Evolutionary conservation across 768 basidiomycete genomes (phyloP).

Genomic region (Russula sp.): DNA sequence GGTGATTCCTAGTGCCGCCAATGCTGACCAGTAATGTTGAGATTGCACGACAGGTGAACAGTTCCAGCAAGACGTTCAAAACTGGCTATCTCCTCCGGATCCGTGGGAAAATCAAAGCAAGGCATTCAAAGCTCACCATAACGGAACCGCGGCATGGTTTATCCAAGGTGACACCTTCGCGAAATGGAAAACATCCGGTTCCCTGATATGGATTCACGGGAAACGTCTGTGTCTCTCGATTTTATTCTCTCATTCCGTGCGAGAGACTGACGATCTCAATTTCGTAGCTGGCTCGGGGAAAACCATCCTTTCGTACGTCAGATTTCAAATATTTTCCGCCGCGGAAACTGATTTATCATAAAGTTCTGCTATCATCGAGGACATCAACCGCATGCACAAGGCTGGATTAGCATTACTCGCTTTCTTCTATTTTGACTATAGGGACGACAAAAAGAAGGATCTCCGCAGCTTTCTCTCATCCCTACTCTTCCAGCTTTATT

Average conservation of each 20-base stretch:
- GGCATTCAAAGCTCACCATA: not conserved
- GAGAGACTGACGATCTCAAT: not conserved
- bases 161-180: not conserved
- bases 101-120: not conserved
- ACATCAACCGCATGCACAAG: not conserved
- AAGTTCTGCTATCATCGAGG: not conserved
- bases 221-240: not conserved
- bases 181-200: not conserved
- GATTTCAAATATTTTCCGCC: not conserved
- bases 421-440: not conserved
- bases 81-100: not conserved
- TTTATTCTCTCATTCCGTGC: not conserved
- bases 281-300: not conserved
- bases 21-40: not conserved
- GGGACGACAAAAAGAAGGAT: not conserved
- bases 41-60: not conserved
- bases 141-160: not conserved
- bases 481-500: not conserved
- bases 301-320: not conserved
- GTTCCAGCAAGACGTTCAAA: not conserved
- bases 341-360: not conserved
- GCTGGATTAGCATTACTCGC: not conserved
- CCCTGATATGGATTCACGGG: not conserved
- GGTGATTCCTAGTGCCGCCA: not conserved
- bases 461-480: not conserved